phyloP scores from a whole-genome alignment of 2,329 filamentous ascomycete genomes.

The Cladosporium velox region DNA sequence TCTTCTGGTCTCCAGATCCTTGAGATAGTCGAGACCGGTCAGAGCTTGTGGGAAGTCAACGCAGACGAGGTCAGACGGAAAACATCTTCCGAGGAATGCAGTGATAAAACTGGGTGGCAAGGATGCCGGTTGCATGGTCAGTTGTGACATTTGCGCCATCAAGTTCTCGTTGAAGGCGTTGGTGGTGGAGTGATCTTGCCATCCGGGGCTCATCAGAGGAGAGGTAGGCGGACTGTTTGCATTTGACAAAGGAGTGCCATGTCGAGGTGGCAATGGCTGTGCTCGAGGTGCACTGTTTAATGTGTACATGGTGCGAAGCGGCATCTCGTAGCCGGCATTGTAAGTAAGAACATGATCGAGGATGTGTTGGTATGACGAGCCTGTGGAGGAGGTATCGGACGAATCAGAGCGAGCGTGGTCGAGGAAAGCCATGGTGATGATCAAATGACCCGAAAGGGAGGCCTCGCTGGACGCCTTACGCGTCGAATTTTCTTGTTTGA shows the following conservation, averaged over 20 bases:
- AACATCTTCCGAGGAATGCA: constrained; percentile 61
- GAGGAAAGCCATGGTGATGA: constrained; percentile 16
- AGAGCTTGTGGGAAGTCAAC: constrained; percentile 68
- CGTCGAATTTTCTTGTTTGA: background rate
- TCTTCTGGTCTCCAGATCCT: constrained; percentile 62
- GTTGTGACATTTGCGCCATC: constrained; percentile 58
- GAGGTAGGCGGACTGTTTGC: constrained; percentile 41
- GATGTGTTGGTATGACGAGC: constrained; percentile 47
- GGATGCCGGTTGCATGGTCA: constrained; percentile 62
- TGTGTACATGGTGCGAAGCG: constrained; percentile 67
- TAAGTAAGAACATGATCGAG: constrained; percentile 63
- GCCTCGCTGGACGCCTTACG: constrained; percentile 1
- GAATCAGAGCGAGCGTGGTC: constrained; percentile 31
- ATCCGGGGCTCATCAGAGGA: constrained; percentile 35
- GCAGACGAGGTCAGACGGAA: constrained; percentile 55
- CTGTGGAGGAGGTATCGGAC: constrained; percentile 42
- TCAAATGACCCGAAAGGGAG: background rate
- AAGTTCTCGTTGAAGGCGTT: constrained; percentile 54
- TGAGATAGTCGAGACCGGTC: constrained; percentile 66
- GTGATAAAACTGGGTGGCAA: constrained; percentile 65
- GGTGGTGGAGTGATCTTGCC: constrained; percentile 33
- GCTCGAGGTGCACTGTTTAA: constrained; percentile 61
- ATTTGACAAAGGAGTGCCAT: constrained; percentile 37
- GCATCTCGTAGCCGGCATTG: constrained; percentile 65
- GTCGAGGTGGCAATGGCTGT: constrained; percentile 38